A percentile compares a stretch with the other conserved stretches of the same genome.
phyloP scores from a whole-genome alignment of 208 protist genomes.

The Crithidia fasciculata region DNA sequence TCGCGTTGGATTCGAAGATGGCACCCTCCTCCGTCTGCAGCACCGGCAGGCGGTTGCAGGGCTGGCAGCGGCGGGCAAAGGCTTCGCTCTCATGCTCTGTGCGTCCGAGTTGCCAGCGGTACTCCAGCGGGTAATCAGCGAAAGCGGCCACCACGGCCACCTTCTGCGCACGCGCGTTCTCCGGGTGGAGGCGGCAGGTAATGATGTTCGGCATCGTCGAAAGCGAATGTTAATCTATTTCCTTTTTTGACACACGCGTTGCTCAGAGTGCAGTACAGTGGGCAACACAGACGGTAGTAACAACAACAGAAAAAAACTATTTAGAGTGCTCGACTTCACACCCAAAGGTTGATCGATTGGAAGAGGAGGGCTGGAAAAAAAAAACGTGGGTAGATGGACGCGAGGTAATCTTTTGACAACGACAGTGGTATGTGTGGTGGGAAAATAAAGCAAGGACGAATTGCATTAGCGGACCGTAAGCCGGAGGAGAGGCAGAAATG shows the following conservation, averaged over 20 bases:
- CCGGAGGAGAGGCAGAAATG: too few relatives aligned
- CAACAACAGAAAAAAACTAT: too few relatives aligned
- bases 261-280: too few relatives aligned
- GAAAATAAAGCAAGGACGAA: too few relatives aligned
- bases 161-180: slow-evolving; percentile 66
- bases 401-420: too few relatives aligned
- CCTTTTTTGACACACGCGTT: not conserved
- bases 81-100: slow-evolving; percentile 63
- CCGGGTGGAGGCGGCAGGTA: slow-evolving; percentile 27
- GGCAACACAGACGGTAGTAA: too few relatives aligned
- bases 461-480: too few relatives aligned
- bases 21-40: slow-evolving; percentile 82
- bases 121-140: slow-evolving; percentile 54
- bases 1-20: slow-evolving; percentile 90
- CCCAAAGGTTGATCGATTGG: too few relatives aligned
- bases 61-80: slow-evolving; percentile 69
- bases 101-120: slow-evolving; percentile 47
- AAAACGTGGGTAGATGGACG: too few relatives aligned
- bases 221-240: not conserved
- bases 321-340: too few relatives aligned
- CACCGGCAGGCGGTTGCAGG: slow-evolving; percentile 66
- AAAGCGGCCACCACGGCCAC: slow-evolving; percentile 61
- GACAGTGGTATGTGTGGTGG: too few relatives aligned
- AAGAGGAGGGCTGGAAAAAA: too few relatives aligned
- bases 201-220: not conserved